Percentiles rank a stretch among this genome's conserved stretches.
Evolutionary conservation across 2,329 filamentous ascomycete species (phyloP).

Genomic region (Camptophora hylomeconis): DNA sequence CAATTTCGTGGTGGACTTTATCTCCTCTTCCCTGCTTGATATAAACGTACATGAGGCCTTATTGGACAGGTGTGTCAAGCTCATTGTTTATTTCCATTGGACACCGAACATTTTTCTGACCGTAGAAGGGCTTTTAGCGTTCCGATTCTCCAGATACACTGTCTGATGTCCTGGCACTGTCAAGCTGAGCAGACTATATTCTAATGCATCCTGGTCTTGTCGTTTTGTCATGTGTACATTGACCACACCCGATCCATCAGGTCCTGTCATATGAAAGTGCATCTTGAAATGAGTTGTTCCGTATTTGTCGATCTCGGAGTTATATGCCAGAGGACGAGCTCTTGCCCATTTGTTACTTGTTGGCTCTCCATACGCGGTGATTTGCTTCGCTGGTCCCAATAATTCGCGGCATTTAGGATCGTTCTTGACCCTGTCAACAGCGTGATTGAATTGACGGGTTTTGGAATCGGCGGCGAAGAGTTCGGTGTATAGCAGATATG

Average conservation of each 20-base stretch:
- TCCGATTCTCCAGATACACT: slow-evolving; percentile 32
- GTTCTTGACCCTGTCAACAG: slow-evolving; percentile 63
- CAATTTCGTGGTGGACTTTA: no score
- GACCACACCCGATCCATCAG: slow-evolving; percentile 58
- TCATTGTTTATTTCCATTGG: slow-evolving; percentile 32
- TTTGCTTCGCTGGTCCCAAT: slow-evolving; percentile 62
- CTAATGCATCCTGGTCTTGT: slow-evolving; percentile 51
- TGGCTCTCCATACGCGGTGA: slow-evolving; percentile 68
- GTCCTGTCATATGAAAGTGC: slow-evolving; percentile 76
- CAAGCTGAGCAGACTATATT: slow-evolving; percentile 68
- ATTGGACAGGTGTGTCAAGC: no score
- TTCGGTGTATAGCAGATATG: slow-evolving; percentile 65
- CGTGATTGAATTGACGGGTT: slow-evolving; percentile 76
- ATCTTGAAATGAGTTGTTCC: slow-evolving; percentile 73
- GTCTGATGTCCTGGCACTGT: slow-evolving; percentile 51
- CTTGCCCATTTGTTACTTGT: slow-evolving; percentile 70
- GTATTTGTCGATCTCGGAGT: slow-evolving; percentile 53
- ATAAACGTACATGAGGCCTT: no score
- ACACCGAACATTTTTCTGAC: slow-evolving; percentile 39
- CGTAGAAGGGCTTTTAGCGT: slow-evolving; percentile 25
- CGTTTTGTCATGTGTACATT: slow-evolving; percentile 64
- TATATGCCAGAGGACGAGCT: slow-evolving; percentile 44
- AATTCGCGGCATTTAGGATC: slow-evolving; percentile 59
- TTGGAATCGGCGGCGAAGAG: slow-evolving; percentile 78
- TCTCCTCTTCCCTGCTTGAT: no score